phyloP scores from a whole-genome alignment of 352 stramenopile genomes.

The Phytophthora kernoviae region DNA sequence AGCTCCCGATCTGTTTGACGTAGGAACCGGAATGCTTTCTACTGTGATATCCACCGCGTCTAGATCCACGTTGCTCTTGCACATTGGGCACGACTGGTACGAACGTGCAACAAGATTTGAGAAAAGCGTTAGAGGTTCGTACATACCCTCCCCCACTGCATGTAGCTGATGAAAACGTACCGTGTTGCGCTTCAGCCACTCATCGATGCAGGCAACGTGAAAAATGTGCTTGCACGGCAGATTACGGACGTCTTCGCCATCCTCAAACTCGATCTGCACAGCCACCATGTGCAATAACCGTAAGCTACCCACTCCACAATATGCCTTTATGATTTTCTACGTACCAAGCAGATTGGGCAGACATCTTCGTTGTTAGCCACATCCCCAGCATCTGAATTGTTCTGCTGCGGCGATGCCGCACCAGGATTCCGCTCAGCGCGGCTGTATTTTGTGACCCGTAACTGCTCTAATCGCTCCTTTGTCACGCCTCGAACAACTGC shows the following conservation, averaged over 20 bases:
- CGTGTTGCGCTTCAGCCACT: conserved; percentile 89
- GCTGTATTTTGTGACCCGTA: conserved; percentile 72
- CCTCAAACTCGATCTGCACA: conserved; percentile 72
- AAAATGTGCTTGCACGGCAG: conserved; percentile 90
- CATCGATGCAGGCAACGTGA: conserved; percentile 88
- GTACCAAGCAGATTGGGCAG: conserved; percentile 76
- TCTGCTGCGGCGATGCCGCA: conserved; percentile 9
- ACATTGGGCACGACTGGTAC: conserved; percentile 77
- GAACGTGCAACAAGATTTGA: not conserved
- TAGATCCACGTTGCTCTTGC: conserved; percentile 78
- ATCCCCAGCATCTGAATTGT: not conserved
- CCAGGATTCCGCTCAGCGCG: conserved; percentile 32
- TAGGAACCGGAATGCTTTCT: conserved; percentile 5
- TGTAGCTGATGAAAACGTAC: conserved; percentile 40
- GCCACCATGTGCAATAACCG: not conserved
- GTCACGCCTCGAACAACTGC: conserved; percentile 57
- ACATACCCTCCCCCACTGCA: not conserved
- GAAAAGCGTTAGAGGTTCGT: too few species aligned
- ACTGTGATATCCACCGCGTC: conserved; percentile 53
- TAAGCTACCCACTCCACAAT: not conserved
- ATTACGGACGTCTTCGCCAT: conserved; percentile 75
- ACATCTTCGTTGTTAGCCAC: conserved; percentile 54
- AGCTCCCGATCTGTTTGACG: conserved; percentile 32
- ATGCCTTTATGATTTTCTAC: conserved; percentile 1
- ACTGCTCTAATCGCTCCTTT: conserved; percentile 61